These are phyloP conservation scores for Fusarium succisae DNA, from an alignment of 2,329 filamentous ascomycete species.

Conservation along the genomic window DNA sequence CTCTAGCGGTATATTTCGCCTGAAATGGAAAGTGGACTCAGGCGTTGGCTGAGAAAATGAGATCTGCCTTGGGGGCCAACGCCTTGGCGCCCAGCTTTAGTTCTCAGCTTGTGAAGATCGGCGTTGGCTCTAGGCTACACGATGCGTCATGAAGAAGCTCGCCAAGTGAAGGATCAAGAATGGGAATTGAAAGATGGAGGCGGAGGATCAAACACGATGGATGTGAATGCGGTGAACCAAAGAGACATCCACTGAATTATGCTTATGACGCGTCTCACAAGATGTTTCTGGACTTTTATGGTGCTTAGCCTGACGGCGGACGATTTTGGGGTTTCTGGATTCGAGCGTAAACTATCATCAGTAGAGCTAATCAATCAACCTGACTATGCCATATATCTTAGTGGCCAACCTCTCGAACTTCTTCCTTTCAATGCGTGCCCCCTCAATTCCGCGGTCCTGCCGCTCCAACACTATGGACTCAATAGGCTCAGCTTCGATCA, in stretches of 20 bases:
- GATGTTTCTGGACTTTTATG: too few relatives aligned
- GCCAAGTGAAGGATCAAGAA: not conserved
- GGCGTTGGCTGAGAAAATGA: not conserved
- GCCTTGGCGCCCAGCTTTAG: not conserved
- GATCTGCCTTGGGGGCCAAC: not conserved
- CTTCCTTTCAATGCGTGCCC: too few relatives aligned
- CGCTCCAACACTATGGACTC: too few relatives aligned
- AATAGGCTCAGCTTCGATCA: too few relatives aligned
- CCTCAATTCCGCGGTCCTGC: too few relatives aligned
- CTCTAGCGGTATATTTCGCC: not conserved
- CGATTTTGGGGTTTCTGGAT: not conserved
- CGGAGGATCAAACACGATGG: too few relatives aligned
- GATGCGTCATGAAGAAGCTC: not conserved
- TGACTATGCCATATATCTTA: too few relatives aligned
- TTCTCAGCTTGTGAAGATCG: not conserved
- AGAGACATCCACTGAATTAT: fast-evolving
- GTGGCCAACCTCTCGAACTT: too few relatives aligned
- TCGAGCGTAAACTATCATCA: too few relatives aligned
- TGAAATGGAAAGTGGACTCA: not conserved
- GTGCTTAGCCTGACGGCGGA: not conserved
- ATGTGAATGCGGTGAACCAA: not conserved
- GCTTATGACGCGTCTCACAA: not conserved
- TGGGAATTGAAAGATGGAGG: not conserved
- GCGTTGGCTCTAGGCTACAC: not conserved
- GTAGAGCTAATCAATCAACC: too few relatives aligned